A percentile compares a stretch with the other conserved stretches of the same genome.
phyloP scores from a whole-genome alignment of 1,284 basidiomycete species.

The Cryptococcus maquisensis region DNA sequence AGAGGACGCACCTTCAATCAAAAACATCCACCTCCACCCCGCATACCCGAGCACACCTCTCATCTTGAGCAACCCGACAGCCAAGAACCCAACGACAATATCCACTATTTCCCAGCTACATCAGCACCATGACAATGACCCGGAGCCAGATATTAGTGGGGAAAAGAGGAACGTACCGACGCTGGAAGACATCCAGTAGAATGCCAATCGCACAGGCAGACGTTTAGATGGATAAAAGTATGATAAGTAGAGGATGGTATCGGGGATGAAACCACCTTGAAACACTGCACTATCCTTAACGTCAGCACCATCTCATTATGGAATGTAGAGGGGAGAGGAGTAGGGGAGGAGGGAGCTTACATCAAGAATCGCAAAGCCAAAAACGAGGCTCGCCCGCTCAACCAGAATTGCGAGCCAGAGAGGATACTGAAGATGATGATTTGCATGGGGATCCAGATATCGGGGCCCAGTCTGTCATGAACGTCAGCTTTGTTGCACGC shows the following conservation, averaged over 20 bases:
- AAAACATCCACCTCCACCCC: slow-evolving; percentile 44
- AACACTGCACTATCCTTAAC: slow-evolving; percentile 25
- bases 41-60: slow-evolving; percentile 57
- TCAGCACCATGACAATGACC: too few species aligned
- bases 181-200: slow-evolving; percentile 58
- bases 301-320: too few species aligned
- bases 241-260: slow-evolving; percentile 63
- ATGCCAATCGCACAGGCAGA: slow-evolving; percentile 61
- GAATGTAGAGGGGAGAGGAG: too few species aligned
- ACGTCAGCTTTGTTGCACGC: too few species aligned
- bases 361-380: slow-evolving; percentile 51
- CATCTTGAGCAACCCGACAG: slow-evolving; percentile 61
- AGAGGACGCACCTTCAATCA: too few species aligned
- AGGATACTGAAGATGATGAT: slow-evolving; percentile 46
- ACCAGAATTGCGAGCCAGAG: slow-evolving; percentile 61
- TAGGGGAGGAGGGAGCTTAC: slow-evolving; percentile 30
- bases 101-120: neutral
- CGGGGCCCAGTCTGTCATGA: slow-evolving; percentile 45
- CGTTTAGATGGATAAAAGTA: slow-evolving; percentile 67
- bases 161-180: slow-evolving; percentile 6
- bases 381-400: slow-evolving; percentile 58
- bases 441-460: slow-evolving; percentile 67
- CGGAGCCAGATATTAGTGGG: neutral
- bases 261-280: slow-evolving; percentile 58
- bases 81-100: slow-evolving; percentile 58